A percentile compares a stretch with the other conserved stretches of the same genome.
Conservation (phyloP, 2,329 filamentous ascomycete species). For the Scopulariopsis brevicaulis region DNA sequence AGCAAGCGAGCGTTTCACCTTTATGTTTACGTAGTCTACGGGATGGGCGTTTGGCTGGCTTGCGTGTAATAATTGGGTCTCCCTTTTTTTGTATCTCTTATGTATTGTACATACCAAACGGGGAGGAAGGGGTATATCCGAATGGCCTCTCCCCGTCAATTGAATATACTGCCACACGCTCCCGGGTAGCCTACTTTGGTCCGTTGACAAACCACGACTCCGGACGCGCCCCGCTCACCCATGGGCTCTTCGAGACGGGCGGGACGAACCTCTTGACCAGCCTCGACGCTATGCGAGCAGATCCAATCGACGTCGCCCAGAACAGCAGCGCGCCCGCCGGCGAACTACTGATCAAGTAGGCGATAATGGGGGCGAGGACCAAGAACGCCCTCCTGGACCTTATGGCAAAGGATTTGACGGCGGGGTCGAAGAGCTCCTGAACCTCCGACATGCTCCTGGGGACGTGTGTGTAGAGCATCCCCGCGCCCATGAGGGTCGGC, state of each 20-base stretch:
- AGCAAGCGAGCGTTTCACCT: conserved; percentile 11
- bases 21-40: not conserved
- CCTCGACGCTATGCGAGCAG: not conserved
- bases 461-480: conserved; percentile 16
- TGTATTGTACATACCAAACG: not conserved
- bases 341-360: not conserved
- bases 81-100: conserved; percentile 7
- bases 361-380: too few species aligned
- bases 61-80: conserved; percentile 8
- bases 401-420: too few species aligned
- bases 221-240: not conserved
- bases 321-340: conserved; percentile 17
- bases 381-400: too few species aligned
- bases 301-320: conserved; percentile 15
- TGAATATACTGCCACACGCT: not conserved
- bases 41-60: not conserved
- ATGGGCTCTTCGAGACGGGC: conserved; percentile 6
- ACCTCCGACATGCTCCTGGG: conserved; percentile 17
- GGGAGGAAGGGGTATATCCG: not conserved
- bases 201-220: conserved; percentile 2
- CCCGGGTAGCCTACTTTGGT: not conserved
- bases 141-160: not conserved
- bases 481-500: conserved; percentile 15
- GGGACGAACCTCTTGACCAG: not conserved
- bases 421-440: conserved; percentile 9